Evolutionary conservation across 1,139 yeast genomes (phyloP).

Genomic region (Starmera stellimalicola): DNA sequence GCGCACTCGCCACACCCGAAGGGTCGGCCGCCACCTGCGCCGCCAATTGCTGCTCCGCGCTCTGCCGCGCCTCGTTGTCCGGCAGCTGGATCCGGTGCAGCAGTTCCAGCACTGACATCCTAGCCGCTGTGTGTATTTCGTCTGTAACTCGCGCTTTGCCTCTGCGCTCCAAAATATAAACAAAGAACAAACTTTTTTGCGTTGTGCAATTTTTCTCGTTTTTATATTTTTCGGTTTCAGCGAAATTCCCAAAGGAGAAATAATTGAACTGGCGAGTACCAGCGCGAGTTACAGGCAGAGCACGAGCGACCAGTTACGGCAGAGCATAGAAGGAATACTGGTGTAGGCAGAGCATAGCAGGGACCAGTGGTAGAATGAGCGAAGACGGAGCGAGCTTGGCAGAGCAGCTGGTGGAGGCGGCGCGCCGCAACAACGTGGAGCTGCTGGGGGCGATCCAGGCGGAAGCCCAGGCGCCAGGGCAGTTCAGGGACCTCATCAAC

Average conservation of each 20-base stretch:
- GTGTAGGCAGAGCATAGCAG: too few relatives aligned
- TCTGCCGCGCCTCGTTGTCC: conserved; percentile 21
- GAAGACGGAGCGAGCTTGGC: conserved; percentile 61
- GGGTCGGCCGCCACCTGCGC: conserved; percentile 22
- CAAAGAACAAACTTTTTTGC: not conserved
- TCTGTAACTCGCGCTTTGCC: not conserved
- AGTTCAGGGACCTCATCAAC: conserved; percentile 57
- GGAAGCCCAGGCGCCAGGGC: conserved; percentile 34
- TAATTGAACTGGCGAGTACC: too few relatives aligned
- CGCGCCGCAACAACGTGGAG: conserved; percentile 82
- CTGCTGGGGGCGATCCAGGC: conserved; percentile 50
- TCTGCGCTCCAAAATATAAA: not conserved
- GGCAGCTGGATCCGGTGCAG: conserved; percentile 20
- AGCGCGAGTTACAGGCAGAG: too few relatives aligned
- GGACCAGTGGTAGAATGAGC: too few relatives aligned
- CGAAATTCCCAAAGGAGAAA: too few relatives aligned
- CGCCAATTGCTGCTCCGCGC: conserved; percentile 24
- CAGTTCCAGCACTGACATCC: conserved; percentile 1
- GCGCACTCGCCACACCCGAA: conserved; percentile 18
- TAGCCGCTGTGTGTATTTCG: too few relatives aligned
- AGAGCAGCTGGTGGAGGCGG: conserved; percentile 80
- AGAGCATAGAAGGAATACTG: too few relatives aligned
- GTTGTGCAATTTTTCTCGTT: too few relatives aligned
- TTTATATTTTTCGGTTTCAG: too few relatives aligned
- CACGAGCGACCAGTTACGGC: too few relatives aligned